Conservation (phyloP, 1,139 yeast species). For the Cylindricascospora bacillispora region DNA sequence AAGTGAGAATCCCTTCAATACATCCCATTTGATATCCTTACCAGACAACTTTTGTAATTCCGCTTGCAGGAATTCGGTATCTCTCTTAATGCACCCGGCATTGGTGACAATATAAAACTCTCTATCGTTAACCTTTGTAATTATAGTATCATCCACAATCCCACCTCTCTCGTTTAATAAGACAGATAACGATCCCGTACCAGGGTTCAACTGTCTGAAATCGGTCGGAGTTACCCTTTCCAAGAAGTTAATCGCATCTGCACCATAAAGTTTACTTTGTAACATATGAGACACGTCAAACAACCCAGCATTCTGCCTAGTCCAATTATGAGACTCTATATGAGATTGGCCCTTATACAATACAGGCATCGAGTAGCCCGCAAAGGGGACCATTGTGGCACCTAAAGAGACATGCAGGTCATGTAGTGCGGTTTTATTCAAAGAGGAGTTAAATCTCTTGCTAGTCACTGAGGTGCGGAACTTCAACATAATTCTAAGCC, state of each 20-base stretch:
- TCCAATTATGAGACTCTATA: conserved; percentile 91
- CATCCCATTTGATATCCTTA: conserved; percentile 41
- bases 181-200: conserved; percentile 65
- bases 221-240: conserved; percentile 83
- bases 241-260: conserved; percentile 53
- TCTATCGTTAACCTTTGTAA: conserved; percentile 71
- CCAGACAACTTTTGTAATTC: conserved; percentile 28
- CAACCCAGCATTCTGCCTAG: conserved; percentile 72
- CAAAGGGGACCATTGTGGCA: conserved; percentile 90
- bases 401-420: conserved; percentile 68
- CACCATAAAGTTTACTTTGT: conserved; percentile 69
- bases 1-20: conserved; percentile 56
- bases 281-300: conserved; percentile 97
- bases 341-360: conserved; percentile 72
- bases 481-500: background rate
- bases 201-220: conserved; percentile 40
- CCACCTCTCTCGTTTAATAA: conserved; percentile 64
- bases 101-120: conserved; percentile 87
- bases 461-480: background rate
- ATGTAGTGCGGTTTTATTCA: conserved; percentile 64
- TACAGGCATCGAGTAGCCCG: conserved; percentile 92
- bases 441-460: conserved; percentile 24
- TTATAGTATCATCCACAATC: conserved; percentile 78
- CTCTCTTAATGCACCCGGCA: conserved; percentile 71
- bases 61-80: conserved; percentile 45